phyloP scores from a whole-genome alignment of 129 eudicot genomes.

The Pseudognaphalium luteoalbum region DNA sequence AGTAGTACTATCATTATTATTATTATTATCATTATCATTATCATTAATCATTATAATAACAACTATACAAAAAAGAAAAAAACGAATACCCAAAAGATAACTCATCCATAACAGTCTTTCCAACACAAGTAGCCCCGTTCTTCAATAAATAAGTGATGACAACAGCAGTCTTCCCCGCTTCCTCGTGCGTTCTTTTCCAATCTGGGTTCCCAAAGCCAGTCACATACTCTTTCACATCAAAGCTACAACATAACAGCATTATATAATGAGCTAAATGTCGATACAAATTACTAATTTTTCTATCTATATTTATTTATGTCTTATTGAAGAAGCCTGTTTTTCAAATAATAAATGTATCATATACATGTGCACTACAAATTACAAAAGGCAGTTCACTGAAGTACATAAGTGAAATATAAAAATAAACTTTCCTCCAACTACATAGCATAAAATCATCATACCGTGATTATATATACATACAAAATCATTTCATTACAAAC shows the following conservation, averaged over 20 bases:
- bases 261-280: too few relatives aligned
- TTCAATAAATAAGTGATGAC: constrained; percentile 69
- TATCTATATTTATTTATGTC: too few relatives aligned
- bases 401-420: not conserved
- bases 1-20: too few relatives aligned
- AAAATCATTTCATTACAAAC: not conserved
- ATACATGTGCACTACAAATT: not conserved
- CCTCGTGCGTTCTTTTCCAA: constrained; percentile 82
- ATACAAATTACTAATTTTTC: too few relatives aligned
- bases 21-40: too few relatives aligned
- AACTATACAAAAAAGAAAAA: not conserved
- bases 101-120: constrained; percentile 84
- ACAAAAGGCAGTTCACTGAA: not conserved
- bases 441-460: not conserved
- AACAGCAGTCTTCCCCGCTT: constrained; percentile 72
- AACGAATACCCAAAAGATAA: constrained; percentile 66
- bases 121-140: constrained; percentile 81
- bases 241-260: constrained; percentile 42
- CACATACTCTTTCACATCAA: constrained; percentile 80
- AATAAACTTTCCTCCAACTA: not conserved
- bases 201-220: constrained; percentile 84
- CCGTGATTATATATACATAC: not conserved
- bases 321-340: too few relatives aligned
- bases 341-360: too few relatives aligned
- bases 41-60: not conserved